Conservation (phyloP, 257 asterid species). For the Linderniella brevidens region DNA sequence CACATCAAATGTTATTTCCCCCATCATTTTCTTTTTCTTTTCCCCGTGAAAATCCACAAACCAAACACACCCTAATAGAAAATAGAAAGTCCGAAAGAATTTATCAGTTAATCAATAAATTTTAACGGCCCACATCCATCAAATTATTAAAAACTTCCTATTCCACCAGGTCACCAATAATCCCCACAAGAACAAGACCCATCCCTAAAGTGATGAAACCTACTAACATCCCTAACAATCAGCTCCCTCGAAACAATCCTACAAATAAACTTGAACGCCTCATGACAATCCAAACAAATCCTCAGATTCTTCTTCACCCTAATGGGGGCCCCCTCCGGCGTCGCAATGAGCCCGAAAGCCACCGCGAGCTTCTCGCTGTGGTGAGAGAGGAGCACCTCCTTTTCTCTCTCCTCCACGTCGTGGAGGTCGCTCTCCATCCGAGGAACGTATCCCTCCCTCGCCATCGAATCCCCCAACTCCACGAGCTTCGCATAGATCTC, state of each 20-base stretch:
- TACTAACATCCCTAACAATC: constrained; percentile 50
- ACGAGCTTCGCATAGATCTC: constrained; percentile 56
- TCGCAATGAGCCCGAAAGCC: constrained; percentile 54
- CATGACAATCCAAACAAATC: constrained; percentile 70
- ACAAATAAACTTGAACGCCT: constrained; percentile 54
- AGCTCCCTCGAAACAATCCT: constrained; percentile 50
- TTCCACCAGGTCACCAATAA: constrained; percentile 35
- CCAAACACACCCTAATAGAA: too few species aligned
- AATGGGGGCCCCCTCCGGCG: constrained; percentile 55
- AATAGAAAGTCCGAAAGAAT: too few species aligned
- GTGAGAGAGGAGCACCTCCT: constrained; percentile 44
- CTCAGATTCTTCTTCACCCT: constrained; percentile 72
- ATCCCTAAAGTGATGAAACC: constrained; percentile 67
- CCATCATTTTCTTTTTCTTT: too few species aligned
- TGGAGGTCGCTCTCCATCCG: constrained; percentile 51
- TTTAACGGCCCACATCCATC: too few species aligned
- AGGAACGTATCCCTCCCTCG: constrained; percentile 58
- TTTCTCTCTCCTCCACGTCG: constrained; percentile 38
- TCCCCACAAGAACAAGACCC: constrained; percentile 79
- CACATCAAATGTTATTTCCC: too few species aligned
- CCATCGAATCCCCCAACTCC: constrained; percentile 39
- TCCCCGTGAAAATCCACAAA: too few species aligned
- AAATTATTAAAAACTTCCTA: too few species aligned
- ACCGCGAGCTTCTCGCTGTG: constrained; percentile 86
- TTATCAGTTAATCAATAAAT: too few species aligned